Conservation (phyloP, 495 filamentous ascomycete species). For the Penicillium coprophilum region DNA sequence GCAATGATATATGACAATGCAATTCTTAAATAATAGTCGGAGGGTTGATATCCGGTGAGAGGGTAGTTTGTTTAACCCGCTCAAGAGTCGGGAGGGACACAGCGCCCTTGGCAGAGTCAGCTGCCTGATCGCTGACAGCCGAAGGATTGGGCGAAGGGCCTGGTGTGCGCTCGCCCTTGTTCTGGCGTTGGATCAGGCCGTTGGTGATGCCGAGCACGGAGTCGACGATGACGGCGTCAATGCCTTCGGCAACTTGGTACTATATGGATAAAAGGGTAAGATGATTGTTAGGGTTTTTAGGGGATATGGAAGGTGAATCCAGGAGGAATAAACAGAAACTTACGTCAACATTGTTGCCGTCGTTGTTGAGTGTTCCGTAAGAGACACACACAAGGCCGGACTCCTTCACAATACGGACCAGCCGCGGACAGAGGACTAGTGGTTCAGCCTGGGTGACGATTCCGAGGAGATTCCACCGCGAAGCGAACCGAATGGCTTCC, state of each 20-base stretch:
- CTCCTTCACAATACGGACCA: conserved; percentile 95
- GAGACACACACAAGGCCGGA: conserved; percentile 93
- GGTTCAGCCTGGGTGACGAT: conserved; percentile 84
- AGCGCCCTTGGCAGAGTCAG: conserved; percentile 22
- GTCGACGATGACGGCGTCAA: conserved; percentile 96
- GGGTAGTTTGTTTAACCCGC: conserved; percentile 25
- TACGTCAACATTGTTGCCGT: conserved; percentile 79
- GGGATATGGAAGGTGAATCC: background rate
- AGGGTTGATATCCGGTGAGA: conserved; percentile 7
- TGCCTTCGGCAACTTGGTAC: conserved; percentile 91
- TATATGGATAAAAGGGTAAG: conserved; percentile 29
- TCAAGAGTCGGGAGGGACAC: conserved; percentile 35
- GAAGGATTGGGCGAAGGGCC: conserved; percentile 29
- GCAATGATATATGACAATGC: conserved; percentile 6
- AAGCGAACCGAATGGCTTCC: conserved; percentile 92
- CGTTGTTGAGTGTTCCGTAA: conserved; percentile 87
- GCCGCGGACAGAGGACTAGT: conserved; percentile 80
- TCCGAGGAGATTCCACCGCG: conserved; percentile 89
- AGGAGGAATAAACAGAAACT: conserved; percentile 26
- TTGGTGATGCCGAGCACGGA: conserved; percentile 81
- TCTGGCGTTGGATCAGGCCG: conserved; percentile 56
- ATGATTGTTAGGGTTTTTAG: background rate
- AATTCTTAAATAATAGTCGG: conserved; percentile 1
- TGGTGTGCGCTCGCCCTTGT: conserved; percentile 30
- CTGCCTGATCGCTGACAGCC: conserved; percentile 18